Base-by-base conservation (phyloP, 495 filamentous ascomycete genomes). In the Lophiostoma macrostomum region DNA sequence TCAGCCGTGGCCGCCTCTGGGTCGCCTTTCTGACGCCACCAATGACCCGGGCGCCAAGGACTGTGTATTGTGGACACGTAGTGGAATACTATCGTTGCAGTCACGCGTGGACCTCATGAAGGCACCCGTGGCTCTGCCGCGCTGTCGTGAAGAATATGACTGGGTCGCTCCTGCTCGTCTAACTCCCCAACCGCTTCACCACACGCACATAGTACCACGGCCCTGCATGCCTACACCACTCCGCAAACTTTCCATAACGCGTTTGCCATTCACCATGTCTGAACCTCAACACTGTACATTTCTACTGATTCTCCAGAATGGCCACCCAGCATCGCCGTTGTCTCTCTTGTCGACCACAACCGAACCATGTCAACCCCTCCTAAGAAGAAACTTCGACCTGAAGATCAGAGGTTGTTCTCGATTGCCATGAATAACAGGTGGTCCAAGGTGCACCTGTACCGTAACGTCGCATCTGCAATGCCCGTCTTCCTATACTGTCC, bases 11-110 rank as follows among this genome's bases (percentile, higher is more conserved):
- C 23, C 22, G 40, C 36, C 25, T 41, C 38, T 20, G 36, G 39
- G 31, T 44, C 39, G 32, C 36, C 14, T 18, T n/a, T n/a, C n/a
- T n/a, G n/a, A 27, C 50, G 40, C 50, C 50, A 53, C 50, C 39
- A 53, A 45, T 44, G 30, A 45, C 4, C 22, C 11, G 13, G 12
- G 38, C 35, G 46, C 44, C 44, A 48, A 48, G 44, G n/a, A n/a
- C n/a, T n/a, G n/a, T n/a, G n/a, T n/a, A n/a, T n/a, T n/a, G n/a
- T n/a, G n/a, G n/a, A n/a, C 44, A 3, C 16, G n/a, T 4, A 41
- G 20, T 20, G 20, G 16, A 20, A 20, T 20, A 41, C 24, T n/a
- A n/a, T 8, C n/a, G 29, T n/a, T 32, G 24, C 3, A 42, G 22
- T 20, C 18, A 10, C 22, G 8, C 19, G 18, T 7, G 5, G 38